Base-by-base conservation (phyloP, 768 basidiomycete genomes). In the Trametes meyenii region DNA sequence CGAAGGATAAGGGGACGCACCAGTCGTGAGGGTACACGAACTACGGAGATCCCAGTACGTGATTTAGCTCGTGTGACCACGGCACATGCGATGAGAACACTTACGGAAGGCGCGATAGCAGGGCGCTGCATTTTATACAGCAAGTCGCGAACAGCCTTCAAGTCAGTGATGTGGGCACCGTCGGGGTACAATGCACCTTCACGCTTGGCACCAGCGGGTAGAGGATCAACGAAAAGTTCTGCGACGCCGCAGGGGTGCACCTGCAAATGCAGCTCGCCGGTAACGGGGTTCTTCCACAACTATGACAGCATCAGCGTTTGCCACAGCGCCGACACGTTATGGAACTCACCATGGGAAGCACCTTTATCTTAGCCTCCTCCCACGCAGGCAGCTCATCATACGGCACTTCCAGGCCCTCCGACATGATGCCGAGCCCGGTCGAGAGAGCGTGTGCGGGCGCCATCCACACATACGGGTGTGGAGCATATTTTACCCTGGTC, bases 401-500 rank as follows among this genome's bases (percentile, higher is more conserved):
- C 1, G 84, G 73, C 64, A 89, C 67, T 76, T 96, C 94, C 38
- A 85, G 76, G 0, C 87, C 89, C 51, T 96, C 94, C 2, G 77
- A 79, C 72, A 89, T 90, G 67, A 95, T 88, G 1, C 93, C 94
- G 8, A 96, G 77, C 5, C 93, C 94, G 21, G 92, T 94, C 0
- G 90, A 78, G 68, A 85, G 72, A 0, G 91, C 87, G 58, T 79
- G 84, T 1, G 91, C 85, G 17, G 86, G 83, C 0, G 89, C 82
- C 91, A 96, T 95, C 92, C 92, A 94, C 39, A 94, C 87, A 71
- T 93, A 94, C 1, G 93, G 91, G 60, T 94, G 92, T 12, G 93
- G 92, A 4, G 90, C 84, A 70, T 94, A 95, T 69, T 78, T 83
- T 55, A 93, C 92, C 66, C 79, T 84, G 8, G 86, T 74, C 21